Base-by-base conservation (phyloP, 495 filamentous ascomycete species). In the Xylaria scruposa region DNA sequence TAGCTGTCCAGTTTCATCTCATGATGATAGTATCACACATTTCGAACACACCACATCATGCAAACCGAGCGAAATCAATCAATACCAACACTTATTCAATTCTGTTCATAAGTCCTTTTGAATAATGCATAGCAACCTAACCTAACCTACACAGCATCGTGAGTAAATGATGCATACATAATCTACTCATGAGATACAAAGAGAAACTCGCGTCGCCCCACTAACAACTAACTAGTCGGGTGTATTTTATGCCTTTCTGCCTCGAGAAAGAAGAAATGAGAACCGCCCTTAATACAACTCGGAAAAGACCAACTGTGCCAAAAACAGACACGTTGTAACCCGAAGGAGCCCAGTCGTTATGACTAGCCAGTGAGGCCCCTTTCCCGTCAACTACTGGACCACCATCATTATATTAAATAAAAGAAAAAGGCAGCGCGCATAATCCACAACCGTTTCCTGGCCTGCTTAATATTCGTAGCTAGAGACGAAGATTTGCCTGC, bases 391-490 rank as follows among this genome's bases (percentile, higher is more conserved):
- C 64, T 15, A 6, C 31, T 19, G 7, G 7, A 33, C 7, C 19
- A 36, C 47, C 33, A 10, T 9, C 54, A 67, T 67, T 67, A 56
- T 67, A 67, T 67, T 67, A 56, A 56, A 56, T 56, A 67, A 56
- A 56, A 67, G 21, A 56, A 42, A 62, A 42, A 68, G 24, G 13
- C 49, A 56, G 21, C 21, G 15, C 51, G 47, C 31, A 68, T 24
- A 1, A 26, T 12, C 40, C 24, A n/a, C 7, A 3, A 46, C 46
- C 13, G 10, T 56, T 40, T 68, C 66, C 13, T 29, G n/a, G 9
- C 53, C 40, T 24, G 38, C 53, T 59, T 1, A 15, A 40, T 51
- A 46, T 19, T 15, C 17, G 9, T 2, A 31, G 26, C 46, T 24
- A 8, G 29, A 15, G 17, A n/a, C 12, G 58, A 63, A 36, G 36